These are phyloP conservation scores for Petunia secreta DNA, from an alignment of 257 asterid species.

Conservation along the genomic window DNA sequence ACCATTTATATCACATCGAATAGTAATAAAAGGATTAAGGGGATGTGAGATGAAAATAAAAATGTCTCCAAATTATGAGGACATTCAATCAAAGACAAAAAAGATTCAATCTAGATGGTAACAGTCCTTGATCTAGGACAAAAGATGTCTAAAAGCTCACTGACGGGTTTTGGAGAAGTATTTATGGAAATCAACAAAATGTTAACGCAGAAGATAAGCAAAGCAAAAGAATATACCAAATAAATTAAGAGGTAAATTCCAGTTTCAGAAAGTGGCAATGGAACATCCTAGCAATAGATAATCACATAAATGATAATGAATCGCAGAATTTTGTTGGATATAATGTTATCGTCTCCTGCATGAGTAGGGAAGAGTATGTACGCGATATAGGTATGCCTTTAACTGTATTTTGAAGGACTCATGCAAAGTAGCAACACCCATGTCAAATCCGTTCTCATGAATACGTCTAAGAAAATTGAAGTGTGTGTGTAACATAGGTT, in stretches of 20 bases:
- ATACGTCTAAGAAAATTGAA: background rate
- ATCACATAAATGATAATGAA: background rate
- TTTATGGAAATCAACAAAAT: constrained; percentile 12
- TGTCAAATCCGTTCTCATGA: background rate
- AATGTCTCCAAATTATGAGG: background rate
- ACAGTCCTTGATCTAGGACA: background rate
- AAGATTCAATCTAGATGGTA: background rate
- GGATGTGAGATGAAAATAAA: background rate
- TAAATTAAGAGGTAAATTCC: background rate
- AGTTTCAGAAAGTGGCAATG: background rate
- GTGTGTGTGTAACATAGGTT: background rate
- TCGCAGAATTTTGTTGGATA: background rate
- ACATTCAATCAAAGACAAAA: background rate
- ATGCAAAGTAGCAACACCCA: background rate
- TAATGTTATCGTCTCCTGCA: background rate
- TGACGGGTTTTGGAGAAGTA: background rate
- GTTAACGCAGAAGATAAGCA: background rate
- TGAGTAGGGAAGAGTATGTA: background rate
- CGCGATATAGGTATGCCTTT: background rate
- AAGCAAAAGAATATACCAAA: background rate
- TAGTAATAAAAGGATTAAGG: background rate
- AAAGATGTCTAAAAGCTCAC: background rate
- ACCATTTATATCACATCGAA: background rate
- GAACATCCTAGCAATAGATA: background rate
- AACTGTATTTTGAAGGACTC: background rate